Evolutionary conservation across 345 rosid genomes (phyloP).

Genomic region (Jatropha curcas): DNA sequence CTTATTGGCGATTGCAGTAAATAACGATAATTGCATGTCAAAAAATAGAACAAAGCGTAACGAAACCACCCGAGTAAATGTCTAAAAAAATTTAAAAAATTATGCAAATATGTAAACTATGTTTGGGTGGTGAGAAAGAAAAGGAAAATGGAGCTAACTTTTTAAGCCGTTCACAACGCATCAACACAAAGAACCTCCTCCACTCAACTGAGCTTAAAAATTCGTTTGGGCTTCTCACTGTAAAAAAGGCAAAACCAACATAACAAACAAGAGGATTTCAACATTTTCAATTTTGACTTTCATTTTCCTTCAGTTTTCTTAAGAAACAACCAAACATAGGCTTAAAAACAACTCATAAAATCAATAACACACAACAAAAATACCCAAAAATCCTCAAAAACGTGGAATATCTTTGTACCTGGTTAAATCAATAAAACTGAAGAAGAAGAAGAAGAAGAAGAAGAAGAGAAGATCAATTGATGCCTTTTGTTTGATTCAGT

Average conservation of each 20-base stretch:
- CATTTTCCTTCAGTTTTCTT: slow-evolving; percentile 11
- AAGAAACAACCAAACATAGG: slow-evolving; percentile 24
- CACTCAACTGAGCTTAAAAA: background rate
- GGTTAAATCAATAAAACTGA: slow-evolving; percentile 14
- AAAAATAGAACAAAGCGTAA: background rate
- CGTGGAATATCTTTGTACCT: background rate
- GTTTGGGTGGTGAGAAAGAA: slow-evolving; percentile 12
- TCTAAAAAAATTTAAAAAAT: background rate
- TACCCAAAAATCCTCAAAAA: background rate
- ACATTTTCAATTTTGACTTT: slow-evolving; percentile 8
- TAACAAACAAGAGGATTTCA: background rate
- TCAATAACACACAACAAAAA: background rate
- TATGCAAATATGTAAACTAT: background rate
- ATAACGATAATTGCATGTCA: slow-evolving; percentile 5
- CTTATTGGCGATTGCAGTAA: background rate
- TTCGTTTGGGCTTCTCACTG: background rate
- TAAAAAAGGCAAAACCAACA: slow-evolving; percentile 17
- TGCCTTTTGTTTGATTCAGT: background rate
- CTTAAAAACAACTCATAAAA: background rate
- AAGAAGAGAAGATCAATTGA: background rate
- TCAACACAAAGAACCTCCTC: background rate
- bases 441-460: slow-evolving; percentile 23
- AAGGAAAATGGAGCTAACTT: background rate
- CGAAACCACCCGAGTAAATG: background rate
- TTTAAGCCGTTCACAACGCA: background rate